Base-by-base conservation (phyloP, 108 stramenopile species). In the Skeletonema tropicum region DNA sequence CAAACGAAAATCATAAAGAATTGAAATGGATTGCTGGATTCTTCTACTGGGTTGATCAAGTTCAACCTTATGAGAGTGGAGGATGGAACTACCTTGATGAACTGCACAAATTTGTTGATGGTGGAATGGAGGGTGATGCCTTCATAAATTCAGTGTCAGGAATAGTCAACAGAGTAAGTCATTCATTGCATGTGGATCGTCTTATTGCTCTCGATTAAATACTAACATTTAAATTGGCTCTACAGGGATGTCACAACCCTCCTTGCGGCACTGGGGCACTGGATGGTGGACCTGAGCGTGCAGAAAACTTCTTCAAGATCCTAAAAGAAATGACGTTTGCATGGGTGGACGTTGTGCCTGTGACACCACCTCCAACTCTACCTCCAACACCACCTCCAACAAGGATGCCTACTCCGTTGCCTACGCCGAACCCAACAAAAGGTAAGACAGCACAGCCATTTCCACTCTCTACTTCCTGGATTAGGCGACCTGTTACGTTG, bases 261-360 rank as follows among this genome's bases (percentile, higher is more conserved):
- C 77, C 77, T 7, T 79, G 77, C 12, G 77, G 77, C 9, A 79
- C 77, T 4, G 77, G 77, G 13, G 85, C 84, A 10, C 60, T 85
- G 3, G 84, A 87, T 36, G 76, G 86, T 42, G 89, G 89, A 13
- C 87, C 91, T 13, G 79, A 85, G 26, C 77, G 86, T 64, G 87
- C 88, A 6, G 72, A 91, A 39, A 81, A 87, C 41, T 68, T 91
- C 36, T 78, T 89, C 55, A 60, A 64, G 6, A 75, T 84, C 31
- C 82, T 91, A 80, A 79, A 88, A 65, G 83, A 83, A 62, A 60
- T 79, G 19, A 62, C 71, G 13, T 71, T 67, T 26, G 71, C 77
- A 7, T 79, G 66, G 33, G 77, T 71, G 15, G 66, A 69, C 29
- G 63, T 77, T 30, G 30, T 35, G 10, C 33, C 55, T 17, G 15